phyloP scores from a whole-genome alignment of 78 protist genomes.

The Dictyostelium purpureum region DNA sequence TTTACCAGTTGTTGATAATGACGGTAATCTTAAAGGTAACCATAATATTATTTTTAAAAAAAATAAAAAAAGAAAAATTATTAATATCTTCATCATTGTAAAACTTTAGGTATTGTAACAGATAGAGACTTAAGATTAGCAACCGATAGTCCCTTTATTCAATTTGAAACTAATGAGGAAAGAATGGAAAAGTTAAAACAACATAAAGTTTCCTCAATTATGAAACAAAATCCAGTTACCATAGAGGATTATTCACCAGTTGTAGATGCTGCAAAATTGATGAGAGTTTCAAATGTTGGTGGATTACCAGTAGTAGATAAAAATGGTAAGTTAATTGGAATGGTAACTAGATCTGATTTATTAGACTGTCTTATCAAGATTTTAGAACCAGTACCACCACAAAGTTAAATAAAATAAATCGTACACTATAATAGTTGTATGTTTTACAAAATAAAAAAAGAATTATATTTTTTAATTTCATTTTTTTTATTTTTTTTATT shows the following conservation, averaged over 20 bases:
- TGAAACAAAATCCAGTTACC: conserved; percentile 51
- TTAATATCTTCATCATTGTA: background rate
- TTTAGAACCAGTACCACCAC: conserved; percentile 66
- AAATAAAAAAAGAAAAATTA: background rate
- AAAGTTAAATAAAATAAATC: conserved; percentile 13
- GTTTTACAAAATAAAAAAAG: too few species aligned
- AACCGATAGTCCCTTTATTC: conserved; percentile 43
- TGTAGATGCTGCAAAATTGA: conserved; percentile 36
- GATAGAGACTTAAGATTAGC: conserved; percentile 76
- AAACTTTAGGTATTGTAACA: conserved; percentile 24
- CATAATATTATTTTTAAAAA: background rate
- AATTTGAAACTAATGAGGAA: conserved; percentile 37
- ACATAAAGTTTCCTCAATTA: conserved; percentile 6
- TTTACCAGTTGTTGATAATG: conserved; percentile 47
- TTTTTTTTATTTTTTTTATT: too few species aligned
- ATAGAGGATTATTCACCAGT: conserved; percentile 43
- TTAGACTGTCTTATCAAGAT: conserved; percentile 50
- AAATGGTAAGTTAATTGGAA: conserved; percentile 33
- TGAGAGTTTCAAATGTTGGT: conserved; percentile 55
- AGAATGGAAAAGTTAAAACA: conserved; percentile 26
- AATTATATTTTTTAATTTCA: too few species aligned
- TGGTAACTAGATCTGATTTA: conserved; percentile 43
- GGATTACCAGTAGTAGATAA: conserved; percentile 50
- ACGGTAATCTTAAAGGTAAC: background rate
- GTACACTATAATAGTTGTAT: too few species aligned